A percentile compares a stretch with the other conserved stretches of the same genome.
These are phyloP conservation scores for Ceratocystis cacaofunesta DNA, from an alignment of 2,329 filamentous ascomycete genomes.

Conservation along the genomic window DNA sequence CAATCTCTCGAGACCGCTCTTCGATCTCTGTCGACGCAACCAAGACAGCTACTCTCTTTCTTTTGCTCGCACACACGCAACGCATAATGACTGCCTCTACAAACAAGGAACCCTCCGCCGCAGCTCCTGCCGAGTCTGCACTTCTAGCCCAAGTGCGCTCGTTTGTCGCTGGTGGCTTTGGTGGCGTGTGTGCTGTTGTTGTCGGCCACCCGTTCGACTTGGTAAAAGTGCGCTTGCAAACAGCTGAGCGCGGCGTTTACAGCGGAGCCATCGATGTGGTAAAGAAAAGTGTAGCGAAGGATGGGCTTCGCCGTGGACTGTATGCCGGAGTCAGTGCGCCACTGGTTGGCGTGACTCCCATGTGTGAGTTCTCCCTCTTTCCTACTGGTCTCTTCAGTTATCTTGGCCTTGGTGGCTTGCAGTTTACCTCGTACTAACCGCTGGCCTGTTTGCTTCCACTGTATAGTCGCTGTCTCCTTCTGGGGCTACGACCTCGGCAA, in stretches of 20 bases:
- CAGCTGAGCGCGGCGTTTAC: constrained; percentile 87
- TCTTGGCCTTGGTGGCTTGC: not conserved
- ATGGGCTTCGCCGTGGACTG: constrained; percentile 65
- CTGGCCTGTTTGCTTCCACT: not conserved
- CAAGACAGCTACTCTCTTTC: not conserved
- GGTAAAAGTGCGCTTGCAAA: constrained; percentile 95
- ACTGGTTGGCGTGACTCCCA: constrained; percentile 87
- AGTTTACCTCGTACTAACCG: not conserved
- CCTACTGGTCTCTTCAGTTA: not conserved
- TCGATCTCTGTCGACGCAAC: not conserved
- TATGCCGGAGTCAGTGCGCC: constrained; percentile 97
- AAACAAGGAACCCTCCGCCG: constrained; percentile 18
- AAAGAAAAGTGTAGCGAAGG: constrained; percentile 69
- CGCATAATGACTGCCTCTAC: not conserved
- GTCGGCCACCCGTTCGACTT: constrained; percentile 95
- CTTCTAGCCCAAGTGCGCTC: constrained; percentile 52
- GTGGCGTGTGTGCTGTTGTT: constrained; percentile 82
- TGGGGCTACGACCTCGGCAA: constrained; percentile 96
- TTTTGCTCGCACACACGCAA: constrained; percentile 18
- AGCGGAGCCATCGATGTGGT: constrained; percentile 83
- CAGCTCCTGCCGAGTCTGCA: constrained; percentile 20
- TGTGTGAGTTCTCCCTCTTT: constrained; percentile 56
- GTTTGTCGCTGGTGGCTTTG: constrained; percentile 77
- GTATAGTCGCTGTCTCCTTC: constrained; percentile 50
- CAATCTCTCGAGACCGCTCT: not conserved